These are phyloP conservation scores for Perkinsus chesapeaki DNA, from an alignment of 169 alveolate species.

Conservation along the genomic window DNA sequence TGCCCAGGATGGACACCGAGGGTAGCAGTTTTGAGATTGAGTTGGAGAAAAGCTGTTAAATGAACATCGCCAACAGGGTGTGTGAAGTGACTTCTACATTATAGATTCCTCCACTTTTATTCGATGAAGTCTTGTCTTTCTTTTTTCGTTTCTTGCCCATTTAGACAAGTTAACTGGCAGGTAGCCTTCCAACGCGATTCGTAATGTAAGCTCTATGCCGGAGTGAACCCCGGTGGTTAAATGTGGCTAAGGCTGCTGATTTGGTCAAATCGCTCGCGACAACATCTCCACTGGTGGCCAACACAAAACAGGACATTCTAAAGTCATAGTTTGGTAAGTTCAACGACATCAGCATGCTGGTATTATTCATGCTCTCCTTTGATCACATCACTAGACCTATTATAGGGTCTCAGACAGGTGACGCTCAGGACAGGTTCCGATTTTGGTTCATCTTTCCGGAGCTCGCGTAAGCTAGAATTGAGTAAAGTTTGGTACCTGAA, in stretches of 20 bases:
- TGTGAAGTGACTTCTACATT: not conserved
- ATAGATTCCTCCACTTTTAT: not conserved
- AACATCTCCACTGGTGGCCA: no score
- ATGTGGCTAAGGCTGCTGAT: no score
- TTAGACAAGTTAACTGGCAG: not conserved
- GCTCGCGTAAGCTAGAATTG: not conserved
- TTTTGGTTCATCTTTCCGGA: not conserved
- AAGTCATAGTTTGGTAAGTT: not conserved
- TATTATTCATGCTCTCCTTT: not conserved
- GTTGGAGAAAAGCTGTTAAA: not conserved
- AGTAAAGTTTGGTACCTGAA: not conserved
- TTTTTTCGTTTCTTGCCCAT: not conserved
- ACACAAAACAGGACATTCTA: no score
- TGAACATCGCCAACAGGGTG: not conserved
- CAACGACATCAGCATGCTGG: not conserved
- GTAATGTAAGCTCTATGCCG: no score
- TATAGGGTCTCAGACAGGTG: not conserved
- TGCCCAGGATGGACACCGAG: not conserved
- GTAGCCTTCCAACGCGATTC: not conserved
- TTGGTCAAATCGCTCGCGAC: no score
- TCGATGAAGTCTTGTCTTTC: not conserved
- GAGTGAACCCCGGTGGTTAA: no score
- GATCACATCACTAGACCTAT: not conserved
- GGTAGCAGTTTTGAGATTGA: not conserved
- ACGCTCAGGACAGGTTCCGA: not conserved